phyloP scores from a whole-genome alignment of 768 basidiomycete species.

The Gymnopilus junonius region DNA sequence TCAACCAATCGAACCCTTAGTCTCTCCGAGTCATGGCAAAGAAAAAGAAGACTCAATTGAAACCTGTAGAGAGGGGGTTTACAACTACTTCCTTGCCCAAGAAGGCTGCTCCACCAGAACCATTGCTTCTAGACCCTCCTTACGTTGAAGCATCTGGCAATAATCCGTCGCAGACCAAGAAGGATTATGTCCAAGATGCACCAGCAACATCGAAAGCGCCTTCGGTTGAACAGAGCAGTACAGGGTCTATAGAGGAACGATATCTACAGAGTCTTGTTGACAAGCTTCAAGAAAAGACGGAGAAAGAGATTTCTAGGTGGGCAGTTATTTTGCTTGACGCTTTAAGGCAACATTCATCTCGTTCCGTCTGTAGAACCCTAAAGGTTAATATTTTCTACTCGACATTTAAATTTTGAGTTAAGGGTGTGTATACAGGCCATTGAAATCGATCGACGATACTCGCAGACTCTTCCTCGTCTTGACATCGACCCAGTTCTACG shows the following conservation, averaged over 20 bases:
- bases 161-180: neutral
- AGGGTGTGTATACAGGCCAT: conserved; percentile 54
- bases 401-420: neutral
- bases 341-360: neutral
- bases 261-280: conserved; percentile 78
- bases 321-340: neutral
- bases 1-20: neutral
- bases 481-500: conserved; percentile 64
- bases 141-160: neutral
- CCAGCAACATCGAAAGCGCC: neutral
- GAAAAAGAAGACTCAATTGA: conserved; percentile 85
- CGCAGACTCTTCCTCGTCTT: conserved; percentile 63
- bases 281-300: conserved; percentile 83
- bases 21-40: conserved; percentile 73
- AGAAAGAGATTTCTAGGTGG: conserved; percentile 82
- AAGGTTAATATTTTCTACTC: conserved; percentile 32
- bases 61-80: conserved; percentile 76
- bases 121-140: conserved; percentile 3
- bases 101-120: conserved; percentile 46
- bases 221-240: conserved; percentile 31
- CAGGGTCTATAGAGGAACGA: conserved; percentile 52
- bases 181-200: neutral
- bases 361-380: conserved; percentile 30
- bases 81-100: conserved; percentile 85
- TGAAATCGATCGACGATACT: conserved; percentile 79